A percentile compares a stretch with the other conserved stretches of the same genome.
phyloP scores from a whole-genome alignment of 2,329 filamentous ascomycete species.

The Epichloe elymi region DNA sequence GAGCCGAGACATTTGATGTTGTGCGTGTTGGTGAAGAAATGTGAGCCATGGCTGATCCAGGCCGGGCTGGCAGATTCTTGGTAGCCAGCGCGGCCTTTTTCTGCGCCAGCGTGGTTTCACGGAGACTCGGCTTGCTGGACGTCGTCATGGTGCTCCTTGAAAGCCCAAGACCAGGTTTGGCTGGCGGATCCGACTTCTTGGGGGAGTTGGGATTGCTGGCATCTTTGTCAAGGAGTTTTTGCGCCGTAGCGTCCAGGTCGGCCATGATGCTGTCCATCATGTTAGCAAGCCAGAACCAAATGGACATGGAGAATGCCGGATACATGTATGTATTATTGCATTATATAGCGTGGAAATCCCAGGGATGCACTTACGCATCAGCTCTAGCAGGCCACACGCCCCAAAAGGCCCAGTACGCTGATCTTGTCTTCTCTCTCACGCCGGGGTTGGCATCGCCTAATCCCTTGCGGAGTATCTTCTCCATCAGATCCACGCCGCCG shows the following conservation, averaged over 20 bases:
- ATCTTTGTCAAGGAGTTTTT: constrained; percentile 70
- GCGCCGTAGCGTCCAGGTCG: constrained; percentile 63
- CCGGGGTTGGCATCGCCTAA: constrained; percentile 81
- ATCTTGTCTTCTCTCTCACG: constrained; percentile 74
- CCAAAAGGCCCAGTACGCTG: constrained; percentile 76
- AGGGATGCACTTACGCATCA: constrained; percentile 43
- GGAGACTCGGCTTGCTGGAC: constrained; percentile 51
- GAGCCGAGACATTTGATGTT: constrained; percentile 23
- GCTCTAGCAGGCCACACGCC: constrained; percentile 66
- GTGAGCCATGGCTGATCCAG: constrained; percentile 51
- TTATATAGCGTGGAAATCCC: background rate
- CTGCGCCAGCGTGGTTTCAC: constrained; percentile 74
- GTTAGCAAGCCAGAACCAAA: constrained; percentile 10
- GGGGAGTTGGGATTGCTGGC: constrained; percentile 65
- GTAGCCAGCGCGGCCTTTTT: constrained; percentile 50
- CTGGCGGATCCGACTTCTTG: constrained; percentile 32
- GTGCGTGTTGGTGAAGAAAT: constrained; percentile 37
- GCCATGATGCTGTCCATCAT: constrained; percentile 52
- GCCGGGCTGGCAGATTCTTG: constrained; percentile 39
- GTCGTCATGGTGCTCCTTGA: constrained; percentile 49
- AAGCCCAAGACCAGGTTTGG: constrained; percentile 44
- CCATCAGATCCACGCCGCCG: constrained; percentile 69
- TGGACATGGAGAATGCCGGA: too few species aligned
- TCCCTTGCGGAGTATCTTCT: constrained; percentile 81
- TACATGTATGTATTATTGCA: too few species aligned